Evolutionary conservation across 257 asterid genomes (phyloP), one percentile per base, ranked within the genome.

Genomic region (Jacaranda copaia): DNA sequence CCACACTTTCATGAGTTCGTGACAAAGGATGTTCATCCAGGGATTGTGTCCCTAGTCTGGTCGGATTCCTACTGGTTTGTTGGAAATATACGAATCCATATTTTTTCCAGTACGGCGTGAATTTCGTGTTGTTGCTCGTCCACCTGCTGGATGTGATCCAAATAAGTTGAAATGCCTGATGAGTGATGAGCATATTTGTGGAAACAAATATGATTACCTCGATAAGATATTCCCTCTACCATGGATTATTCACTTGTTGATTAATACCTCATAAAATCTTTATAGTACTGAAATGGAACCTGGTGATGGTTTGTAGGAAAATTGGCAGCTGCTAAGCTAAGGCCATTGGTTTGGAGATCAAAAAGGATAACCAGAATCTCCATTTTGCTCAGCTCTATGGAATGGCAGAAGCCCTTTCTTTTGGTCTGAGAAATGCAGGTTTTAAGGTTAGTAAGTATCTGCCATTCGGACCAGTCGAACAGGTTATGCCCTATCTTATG

Each of bases 401-500:
- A 65, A 92, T 92, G 97, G 87, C 97, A 0, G 95, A 92, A 8
- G 80, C 84, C 0, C 83, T 92, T 8, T 81, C 98, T 0, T 89
- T 82, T 62, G 88, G 93, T 3, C 66, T 92, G 81, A 74, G 81
- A 82, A 90, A 88, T 65, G 93, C 88, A 12, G 97, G 97, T 51
- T 88, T 88, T 69, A 79, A 80, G 68, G 96, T 90, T 0, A 89
- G 92, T 71, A 92, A 92, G 65, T 92, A 92, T 60, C 51, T 88
- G 79, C 98, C 98, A 45, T 89, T 90, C 73, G 98, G 98, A 16
- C 97, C 95, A 0, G 86, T 92, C 1, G 98, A 89, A 59, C 91
- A 89, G 75, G 85, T 90, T 36, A 92, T 90, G 84, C 97, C 94
- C 0, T 92, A 92, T 67, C 93, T 92, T 57, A 51, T 92, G 10